Percentiles rank a stretch among this genome's conserved stretches.
phyloP scores from a whole-genome alignment of 2,329 filamentous ascomycete species.

The Nothophaeocryptopus gaeumannii region DNA sequence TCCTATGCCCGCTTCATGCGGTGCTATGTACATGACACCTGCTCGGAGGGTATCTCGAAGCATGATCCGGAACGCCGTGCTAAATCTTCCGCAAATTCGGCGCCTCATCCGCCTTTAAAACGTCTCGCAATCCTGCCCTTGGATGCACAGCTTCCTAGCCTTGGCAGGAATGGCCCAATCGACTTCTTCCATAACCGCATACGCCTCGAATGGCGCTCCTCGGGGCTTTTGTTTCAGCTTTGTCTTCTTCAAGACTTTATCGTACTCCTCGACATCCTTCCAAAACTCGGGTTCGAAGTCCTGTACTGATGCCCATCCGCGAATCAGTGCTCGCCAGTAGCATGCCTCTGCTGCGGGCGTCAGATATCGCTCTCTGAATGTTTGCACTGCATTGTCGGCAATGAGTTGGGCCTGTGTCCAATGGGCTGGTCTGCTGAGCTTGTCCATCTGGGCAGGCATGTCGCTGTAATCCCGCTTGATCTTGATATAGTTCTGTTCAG shows the following conservation, averaged over 20 bases:
- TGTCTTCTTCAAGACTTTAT: conserved; percentile 19
- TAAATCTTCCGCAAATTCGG: too few species aligned
- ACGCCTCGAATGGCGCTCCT: conserved; percentile 31
- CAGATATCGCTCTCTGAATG: conserved; percentile 29
- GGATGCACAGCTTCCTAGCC: conserved; percentile 10
- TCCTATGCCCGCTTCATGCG: too few species aligned
- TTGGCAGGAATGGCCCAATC: conserved; percentile 31
- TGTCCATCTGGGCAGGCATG: conserved; percentile 28
- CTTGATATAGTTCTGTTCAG: conserved; percentile 31
- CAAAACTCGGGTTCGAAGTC: conserved; percentile 27
- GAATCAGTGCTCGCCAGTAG: conserved; percentile 33
- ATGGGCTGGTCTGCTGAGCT: conserved; percentile 21
- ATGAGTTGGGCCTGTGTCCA: conserved; percentile 22
- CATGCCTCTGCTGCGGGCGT: conserved; percentile 32
- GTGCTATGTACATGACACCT: too few species aligned
- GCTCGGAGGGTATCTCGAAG: too few species aligned
- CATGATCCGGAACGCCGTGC: too few species aligned
- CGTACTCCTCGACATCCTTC: conserved; percentile 20
- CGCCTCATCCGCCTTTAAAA: neutral
- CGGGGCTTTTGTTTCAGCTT: conserved; percentile 23
- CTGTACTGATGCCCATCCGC: conserved; percentile 47
- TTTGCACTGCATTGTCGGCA: conserved; percentile 26
- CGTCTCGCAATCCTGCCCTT: conserved; percentile 4
- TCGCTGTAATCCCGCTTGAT: conserved; percentile 30
- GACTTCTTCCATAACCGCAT: conserved; percentile 32